A percentile compares a stretch with the other conserved stretches of the same genome.
These are phyloP conservation scores for Allium fistulosum DNA, from an alignment of 106 monocot species.

Conservation along the genomic window DNA sequence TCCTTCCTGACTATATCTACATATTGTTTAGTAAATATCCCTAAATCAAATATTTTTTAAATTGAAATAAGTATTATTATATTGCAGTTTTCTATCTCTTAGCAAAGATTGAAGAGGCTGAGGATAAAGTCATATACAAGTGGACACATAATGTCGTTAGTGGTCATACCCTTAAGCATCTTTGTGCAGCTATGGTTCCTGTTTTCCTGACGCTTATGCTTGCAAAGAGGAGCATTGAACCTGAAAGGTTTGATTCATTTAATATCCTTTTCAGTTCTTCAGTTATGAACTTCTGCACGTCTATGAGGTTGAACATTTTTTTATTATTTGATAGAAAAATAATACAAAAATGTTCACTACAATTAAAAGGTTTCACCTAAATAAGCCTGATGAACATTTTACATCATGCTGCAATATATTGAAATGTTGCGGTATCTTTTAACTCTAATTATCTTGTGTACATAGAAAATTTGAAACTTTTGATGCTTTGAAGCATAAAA, in stretches of 20 bases:
- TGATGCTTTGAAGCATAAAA: too few species aligned
- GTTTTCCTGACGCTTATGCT: constrained; percentile 96
- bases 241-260: constrained; percentile 54
- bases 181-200: constrained; percentile 93
- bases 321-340: not conserved
- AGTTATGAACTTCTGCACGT: not conserved
- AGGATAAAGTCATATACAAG: constrained; percentile 68
- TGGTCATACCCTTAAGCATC: constrained; percentile 94
- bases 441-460: not conserved
- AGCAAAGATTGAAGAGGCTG: constrained; percentile 88
- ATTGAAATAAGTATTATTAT: not conserved
- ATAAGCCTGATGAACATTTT: not conserved
- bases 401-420: not conserved
- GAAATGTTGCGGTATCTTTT: not conserved
- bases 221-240: constrained; percentile 64
- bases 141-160: constrained; percentile 73
- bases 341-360: not conserved
- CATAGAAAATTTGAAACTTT: too few species aligned
- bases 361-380: not conserved
- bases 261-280: not conserved
- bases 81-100: constrained; percentile 77
- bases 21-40: constrained; percentile 1
- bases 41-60: constrained; percentile 5
- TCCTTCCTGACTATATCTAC: too few species aligned
- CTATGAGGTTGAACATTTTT: not conserved